Base-by-base conservation (phyloP, 2,329 filamentous ascomycete genomes). In the Scedosporium minutisporum region DNA sequence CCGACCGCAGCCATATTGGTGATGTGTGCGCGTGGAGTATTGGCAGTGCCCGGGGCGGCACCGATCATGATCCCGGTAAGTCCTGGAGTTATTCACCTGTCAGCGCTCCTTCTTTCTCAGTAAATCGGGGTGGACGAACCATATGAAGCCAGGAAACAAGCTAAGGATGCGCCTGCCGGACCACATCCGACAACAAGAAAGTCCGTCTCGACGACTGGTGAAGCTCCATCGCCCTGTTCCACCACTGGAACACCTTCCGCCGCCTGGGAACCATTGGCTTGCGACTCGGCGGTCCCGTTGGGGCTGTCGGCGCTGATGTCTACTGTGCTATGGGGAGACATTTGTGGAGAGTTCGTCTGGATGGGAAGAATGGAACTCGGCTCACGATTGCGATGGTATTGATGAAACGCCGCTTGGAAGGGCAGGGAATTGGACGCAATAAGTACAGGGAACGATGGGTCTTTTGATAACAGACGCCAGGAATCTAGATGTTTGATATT, bases 21-120 rank as follows among this genome's bases (percentile, higher is more conserved):
- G 63, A 86, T 83, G 68, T 87, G 84, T 0, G 83, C 84, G 1
- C 84, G 84, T 1, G 33, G 33, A 38, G 82, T 85, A 63, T 81
- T 73, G 1, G 83, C 33, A 38, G 79, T 83, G 3, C 77, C 76
- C 0, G 80, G 70, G 0, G 79, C 76, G 1, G 75, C 69, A 5
- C 77, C 77, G 60, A 87, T 74, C 65, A 86, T 77, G 57, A 86
- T 75, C 0, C 84, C 84, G 29, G 72, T 79, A 3, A 82, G 69
- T 1, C 76, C 79, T 18, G n/a, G 4, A 4, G 33, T 38, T 38
- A 25, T 33, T 18, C 5, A 44, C 58, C 12, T 12, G 10, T 38
- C 3, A 38, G 33, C 4, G 12, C 10, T 12, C 33, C 10, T 38
- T 38, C 10, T 38, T 38, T 38, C 33, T 38, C 2, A 4, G 33